phyloP scores from a whole-genome alignment of 2,329 filamentous ascomycete genomes.

The Colletotrichum theobromicola region DNA sequence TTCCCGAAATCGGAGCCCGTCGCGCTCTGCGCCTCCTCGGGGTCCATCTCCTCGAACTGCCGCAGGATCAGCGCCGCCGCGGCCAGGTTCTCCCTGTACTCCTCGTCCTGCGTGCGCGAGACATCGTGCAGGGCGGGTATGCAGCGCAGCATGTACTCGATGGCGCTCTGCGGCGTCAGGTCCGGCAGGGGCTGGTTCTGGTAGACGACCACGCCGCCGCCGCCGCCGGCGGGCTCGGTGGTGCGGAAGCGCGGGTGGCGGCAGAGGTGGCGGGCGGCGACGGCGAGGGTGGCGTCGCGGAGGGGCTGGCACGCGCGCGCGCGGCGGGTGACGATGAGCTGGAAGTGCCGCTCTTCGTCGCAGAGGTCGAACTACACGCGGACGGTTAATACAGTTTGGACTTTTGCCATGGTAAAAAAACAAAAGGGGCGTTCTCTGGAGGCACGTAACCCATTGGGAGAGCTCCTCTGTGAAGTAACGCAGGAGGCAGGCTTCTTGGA shows the following conservation, averaged over 20 bases:
- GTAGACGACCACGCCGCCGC: conserved; percentile 37
- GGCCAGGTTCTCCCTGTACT: conserved; percentile 44
- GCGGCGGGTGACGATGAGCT: conserved; percentile 39
- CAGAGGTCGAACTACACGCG: conserved; percentile 41
- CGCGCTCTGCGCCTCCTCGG: conserved; percentile 33
- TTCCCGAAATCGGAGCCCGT: not conserved
- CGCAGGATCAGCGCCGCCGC: conserved; percentile 45
- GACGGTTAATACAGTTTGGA: not conserved
- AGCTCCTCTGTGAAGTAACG: conserved; percentile 45
- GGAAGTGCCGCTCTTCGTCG: conserved; percentile 44
- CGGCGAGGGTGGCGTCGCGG: conserved; percentile 45
- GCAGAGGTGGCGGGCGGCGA: conserved; percentile 42
- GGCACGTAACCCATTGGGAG: conserved; percentile 39
- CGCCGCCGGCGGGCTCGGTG: conserved; percentile 32
- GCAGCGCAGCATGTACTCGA: conserved; percentile 45
- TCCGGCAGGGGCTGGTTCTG: conserved; percentile 40
- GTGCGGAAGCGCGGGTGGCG: conserved; percentile 43
- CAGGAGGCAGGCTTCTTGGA: conserved; percentile 42
- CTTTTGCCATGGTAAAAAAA: fast-evolving
- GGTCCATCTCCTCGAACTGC: conserved; percentile 46
- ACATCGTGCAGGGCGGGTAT: conserved; percentile 42
- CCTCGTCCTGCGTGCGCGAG: conserved; percentile 33
- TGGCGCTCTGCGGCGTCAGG: conserved; percentile 40
- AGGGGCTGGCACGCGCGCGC: conserved; percentile 41
- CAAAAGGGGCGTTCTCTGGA: not conserved